A percentile compares a stretch with the other conserved stretches of the same genome.
Evolutionary conservation across 768 basidiomycete species (phyloP).

Genomic region (Boletus edulis): DNA sequence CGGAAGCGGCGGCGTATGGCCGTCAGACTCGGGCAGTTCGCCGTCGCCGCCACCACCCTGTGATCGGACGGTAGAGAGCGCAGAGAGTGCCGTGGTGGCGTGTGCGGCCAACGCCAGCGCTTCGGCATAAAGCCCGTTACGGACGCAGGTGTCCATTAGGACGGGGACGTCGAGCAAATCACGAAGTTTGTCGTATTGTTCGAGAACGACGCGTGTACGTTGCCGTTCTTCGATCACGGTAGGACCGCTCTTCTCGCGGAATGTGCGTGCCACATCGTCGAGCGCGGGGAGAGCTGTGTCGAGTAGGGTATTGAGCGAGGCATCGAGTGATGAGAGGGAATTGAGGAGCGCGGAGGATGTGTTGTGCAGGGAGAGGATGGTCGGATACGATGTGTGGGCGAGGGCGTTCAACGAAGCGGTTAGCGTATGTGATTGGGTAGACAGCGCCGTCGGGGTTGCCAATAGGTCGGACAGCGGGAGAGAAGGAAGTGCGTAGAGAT

Average conservation of each 20-base stretch:
- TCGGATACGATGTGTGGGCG: conserved; percentile 88
- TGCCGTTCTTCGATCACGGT: conserved; percentile 69
- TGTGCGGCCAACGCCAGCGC: conserved; percentile 84
- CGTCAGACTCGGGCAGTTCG: conserved; percentile 47
- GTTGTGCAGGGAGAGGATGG: conserved; percentile 84
- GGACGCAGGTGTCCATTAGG: conserved; percentile 89
- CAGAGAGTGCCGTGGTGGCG: conserved; percentile 49
- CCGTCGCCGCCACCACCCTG: conserved; percentile 15
- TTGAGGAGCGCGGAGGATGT: conserved; percentile 71
- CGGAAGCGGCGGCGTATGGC: conserved; percentile 17
- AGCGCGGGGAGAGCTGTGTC: conserved; percentile 69
- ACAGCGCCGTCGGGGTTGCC: conserved; percentile 70
- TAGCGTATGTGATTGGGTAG: conserved; percentile 82
- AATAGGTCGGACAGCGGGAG: conserved; percentile 68
- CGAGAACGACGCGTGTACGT: conserved; percentile 81
- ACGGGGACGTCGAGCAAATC: conserved; percentile 90
- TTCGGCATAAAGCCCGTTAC: conserved; percentile 90
- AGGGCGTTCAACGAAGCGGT: conserved; percentile 88
- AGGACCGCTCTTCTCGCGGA: conserved; percentile 67
- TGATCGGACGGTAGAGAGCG: conserved; percentile 36
- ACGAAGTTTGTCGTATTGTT: conserved; percentile 90
- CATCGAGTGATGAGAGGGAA: conserved; percentile 72
- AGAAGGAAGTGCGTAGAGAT: conserved; percentile 64
- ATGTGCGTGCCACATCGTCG: conserved; percentile 68
- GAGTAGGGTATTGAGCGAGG: conserved; percentile 70